A percentile compares a stretch with the other conserved stretches of the same genome.
phyloP scores from a whole-genome alignment of 352 stramenopile species.

The Paralagenidium karlingii region DNA sequence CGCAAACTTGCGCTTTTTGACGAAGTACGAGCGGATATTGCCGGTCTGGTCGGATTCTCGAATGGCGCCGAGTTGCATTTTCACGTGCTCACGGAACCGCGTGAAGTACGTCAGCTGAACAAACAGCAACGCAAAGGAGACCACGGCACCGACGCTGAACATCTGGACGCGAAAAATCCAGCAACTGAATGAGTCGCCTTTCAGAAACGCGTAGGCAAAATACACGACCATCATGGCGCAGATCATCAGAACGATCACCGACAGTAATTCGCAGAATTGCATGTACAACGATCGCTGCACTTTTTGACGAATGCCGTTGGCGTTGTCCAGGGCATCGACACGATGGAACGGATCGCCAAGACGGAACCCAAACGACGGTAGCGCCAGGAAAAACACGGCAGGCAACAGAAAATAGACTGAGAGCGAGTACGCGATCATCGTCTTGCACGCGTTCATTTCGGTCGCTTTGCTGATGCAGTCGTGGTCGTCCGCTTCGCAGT shows the following conservation, averaged over 20 bases:
- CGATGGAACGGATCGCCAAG: conserved; percentile 62
- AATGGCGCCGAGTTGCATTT: conserved; percentile 76
- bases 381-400: conserved; percentile 39
- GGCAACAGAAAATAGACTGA: conserved; percentile 55
- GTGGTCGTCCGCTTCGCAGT: conserved; percentile 12
- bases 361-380: conserved; percentile 44
- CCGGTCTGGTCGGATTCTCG: conserved; percentile 73
- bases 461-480: conserved; percentile 24
- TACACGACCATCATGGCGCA: conserved; percentile 47
- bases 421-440: conserved; percentile 45
- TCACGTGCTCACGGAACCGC: conserved; percentile 75
- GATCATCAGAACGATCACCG: conserved; percentile 31
- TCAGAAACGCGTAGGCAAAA: conserved; percentile 43
- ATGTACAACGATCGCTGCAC: conserved; percentile 63
- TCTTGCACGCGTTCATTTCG: too few relatives aligned
- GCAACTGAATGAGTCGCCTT: conserved; percentile 60
- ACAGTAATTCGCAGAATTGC: conserved; percentile 57
- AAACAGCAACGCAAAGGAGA: conserved; percentile 43
- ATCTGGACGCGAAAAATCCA: conserved; percentile 11
- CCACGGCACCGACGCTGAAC: conserved; percentile 29
- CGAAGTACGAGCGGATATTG: conserved; percentile 43
- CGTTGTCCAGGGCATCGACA: too few relatives aligned
- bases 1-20: conserved; percentile 16
- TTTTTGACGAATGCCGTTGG: conserved; percentile 16
- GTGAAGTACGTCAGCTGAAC: conserved; percentile 67